Evolutionary conservation across 2,329 filamentous ascomycete species (phyloP), one percentile per base, ranked within the genome.

Genomic region (Microdochium bolleyi): DNA sequence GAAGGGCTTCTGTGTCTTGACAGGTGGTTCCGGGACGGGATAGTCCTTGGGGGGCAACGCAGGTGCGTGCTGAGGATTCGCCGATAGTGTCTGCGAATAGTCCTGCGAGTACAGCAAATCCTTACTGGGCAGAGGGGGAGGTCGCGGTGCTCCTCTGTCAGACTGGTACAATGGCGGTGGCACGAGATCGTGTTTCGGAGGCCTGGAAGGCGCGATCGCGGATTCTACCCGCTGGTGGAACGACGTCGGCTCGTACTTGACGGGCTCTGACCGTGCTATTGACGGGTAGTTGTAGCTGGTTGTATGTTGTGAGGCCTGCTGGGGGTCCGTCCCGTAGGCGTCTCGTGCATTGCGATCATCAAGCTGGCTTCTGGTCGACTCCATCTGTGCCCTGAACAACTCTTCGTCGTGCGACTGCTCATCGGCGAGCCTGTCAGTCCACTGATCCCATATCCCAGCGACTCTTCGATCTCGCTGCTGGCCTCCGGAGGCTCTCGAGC

Each of bases 391-490:
- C 49, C 71, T 73, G 25, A 80, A 68, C 24, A 74, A 69, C 8
- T 72, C 68, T 24, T 78, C 74, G 5, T 75, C 70, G 4, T 65
- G 62, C 16, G 53, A 60, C 53, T 60, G 64, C 56, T 52, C 61
- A 25, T 57, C 55, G 19, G 55, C 59, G 46, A 63, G 70, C 69
- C 66, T 53, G 10, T 54, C 48, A 4, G 70, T 64, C 70, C 70
- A 73, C 27, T 70, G 63, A n/a, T 73, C 70, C 73, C 73, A 76
- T 25, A 70, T 63, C 0, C 71, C 72, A 2, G 70, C 71, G 32
- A 63, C 68, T 10, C 83, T 74, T 41, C 81, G 77, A 51, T 72
- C 70, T 53, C 77, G 75, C 56, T 84, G 80, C 55, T 83, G 79
- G 52, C 81, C 77, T 49, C 77, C 74, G 0, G 41, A 22, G 77